Base-by-base conservation (phyloP, 371 early-diverging fungal genomes). In the Haplosporangium sp. region DNA sequence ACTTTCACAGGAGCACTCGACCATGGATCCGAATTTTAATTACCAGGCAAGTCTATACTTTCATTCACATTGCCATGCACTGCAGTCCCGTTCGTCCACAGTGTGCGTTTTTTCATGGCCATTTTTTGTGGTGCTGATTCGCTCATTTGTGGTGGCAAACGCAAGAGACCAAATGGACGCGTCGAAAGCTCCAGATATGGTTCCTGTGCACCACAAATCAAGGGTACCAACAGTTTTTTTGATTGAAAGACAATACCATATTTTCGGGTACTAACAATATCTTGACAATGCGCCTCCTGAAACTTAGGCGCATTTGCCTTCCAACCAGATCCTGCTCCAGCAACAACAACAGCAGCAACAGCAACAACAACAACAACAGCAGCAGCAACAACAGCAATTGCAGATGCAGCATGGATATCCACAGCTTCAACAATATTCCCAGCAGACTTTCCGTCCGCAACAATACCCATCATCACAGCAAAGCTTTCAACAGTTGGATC, bases 291-390 rank as follows among this genome's bases (percentile, higher is more conserved):
- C 29, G 29, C 29, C 29, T 29, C 29, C 29, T 29, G 29, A 20
- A n/a, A 10, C 5, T 43, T 65, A 65, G 69, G 62, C 56, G 6
- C 73, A 62, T n/a, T 14, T 66, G 51, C 53, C 64, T 21, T 29
- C 62, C n/a, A 55, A 47, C 50, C 73, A 68, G 54, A 75, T 80
- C n/a, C 46, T 71, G 42, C 55, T 79, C 21, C 82, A 82, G 47
- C 82, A 81, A 16, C 81, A 82, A 7, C 69, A 74, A 20, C 67
- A 66, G 12, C 80, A 72, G 36, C 69, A 74, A 42, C 74, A 67
- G n/a, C 83, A 83, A 41, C 67, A 66, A n/a, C 74, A 81, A 47
- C 66, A 77, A 47, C 81, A 80, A 36, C 63, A 65, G 13, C 67
- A 67, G 9, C 81, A 58, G 8, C 74, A 74, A 23, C 81, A 79